Evolutionary conservation across 805 yeast species (phyloP).

Genomic region (Yamadazyma ubonensis): DNA sequence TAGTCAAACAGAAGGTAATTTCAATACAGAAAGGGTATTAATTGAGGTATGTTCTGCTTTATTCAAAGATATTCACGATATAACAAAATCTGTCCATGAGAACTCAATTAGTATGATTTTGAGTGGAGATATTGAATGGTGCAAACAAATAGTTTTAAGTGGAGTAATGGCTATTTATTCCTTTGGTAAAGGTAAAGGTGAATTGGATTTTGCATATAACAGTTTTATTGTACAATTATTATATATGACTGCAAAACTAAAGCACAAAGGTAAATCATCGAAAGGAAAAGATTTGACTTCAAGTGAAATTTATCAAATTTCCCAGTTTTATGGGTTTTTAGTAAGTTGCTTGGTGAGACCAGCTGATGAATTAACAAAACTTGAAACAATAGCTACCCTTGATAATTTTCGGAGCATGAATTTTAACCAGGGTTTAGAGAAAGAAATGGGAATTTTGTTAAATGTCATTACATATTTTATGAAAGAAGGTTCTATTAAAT

Average conservation of each 20-base stretch:
- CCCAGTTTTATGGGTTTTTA: background rate
- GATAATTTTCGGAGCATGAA: background rate
- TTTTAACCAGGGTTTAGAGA: slow-evolving; percentile 1
- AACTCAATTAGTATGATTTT: background rate
- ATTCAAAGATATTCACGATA: background rate
- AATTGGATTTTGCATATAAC: slow-evolving; percentile 4
- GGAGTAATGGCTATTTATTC: background rate
- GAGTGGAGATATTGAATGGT: background rate
- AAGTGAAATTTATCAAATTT: background rate
- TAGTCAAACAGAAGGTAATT: background rate
- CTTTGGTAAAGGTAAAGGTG: background rate
- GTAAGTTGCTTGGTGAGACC: background rate
- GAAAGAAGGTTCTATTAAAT: slow-evolving; percentile 31
- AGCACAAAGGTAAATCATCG: background rate
- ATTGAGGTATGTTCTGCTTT: slow-evolving; percentile 10
- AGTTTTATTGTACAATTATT: slow-evolving; percentile 1
- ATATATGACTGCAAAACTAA: background rate
- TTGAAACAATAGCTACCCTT: background rate
- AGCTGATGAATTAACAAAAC: background rate
- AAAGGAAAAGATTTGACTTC: background rate
- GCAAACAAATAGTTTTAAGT: slow-evolving; percentile 1
- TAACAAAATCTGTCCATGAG: background rate
- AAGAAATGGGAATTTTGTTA: background rate
- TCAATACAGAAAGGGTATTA: slow-evolving; percentile 9
- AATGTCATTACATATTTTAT: background rate